A percentile compares a stretch with the other conserved stretches of the same genome.
phyloP scores from a whole-genome alignment of 2,329 filamentous ascomycete genomes.

The Ascomycota sp. region DNA sequence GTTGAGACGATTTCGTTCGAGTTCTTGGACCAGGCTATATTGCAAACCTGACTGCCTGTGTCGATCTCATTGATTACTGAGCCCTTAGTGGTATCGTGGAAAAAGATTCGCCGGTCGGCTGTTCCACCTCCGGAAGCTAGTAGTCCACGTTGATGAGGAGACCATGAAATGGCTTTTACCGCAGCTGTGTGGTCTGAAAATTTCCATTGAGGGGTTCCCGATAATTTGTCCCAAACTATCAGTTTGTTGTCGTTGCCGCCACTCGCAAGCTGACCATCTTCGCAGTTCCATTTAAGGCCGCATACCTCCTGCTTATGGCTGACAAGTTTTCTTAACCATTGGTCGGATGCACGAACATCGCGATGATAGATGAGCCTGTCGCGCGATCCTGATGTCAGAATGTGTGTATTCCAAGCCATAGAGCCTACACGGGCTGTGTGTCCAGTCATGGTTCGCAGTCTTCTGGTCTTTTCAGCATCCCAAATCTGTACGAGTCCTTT shows the following conservation, averaged over 20 bases:
- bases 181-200: slow-evolving; percentile 90
- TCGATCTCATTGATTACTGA: slow-evolving; percentile 71
- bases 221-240: slow-evolving; percentile 94
- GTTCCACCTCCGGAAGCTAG: slow-evolving; percentile 93
- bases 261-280: slow-evolving; percentile 84
- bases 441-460: slow-evolving; percentile 87
- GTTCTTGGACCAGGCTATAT: slow-evolving; percentile 91
- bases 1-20: slow-evolving; percentile 95
- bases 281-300: slow-evolving; percentile 89
- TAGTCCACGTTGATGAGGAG: slow-evolving; percentile 80
- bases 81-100: slow-evolving; percentile 87
- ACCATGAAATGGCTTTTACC: slow-evolving; percentile 96
- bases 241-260: slow-evolving; percentile 98
- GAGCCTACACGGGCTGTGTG: slow-evolving; percentile 86
- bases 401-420: slow-evolving; percentile 94
- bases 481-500: slow-evolving; percentile 94
- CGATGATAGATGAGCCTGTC: slow-evolving; percentile 90
- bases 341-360: slow-evolving; percentile 80
- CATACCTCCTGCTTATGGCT: slow-evolving; percentile 98
- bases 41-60: slow-evolving; percentile 97
- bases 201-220: slow-evolving; percentile 79
- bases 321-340: slow-evolving; percentile 68
- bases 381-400: slow-evolving; percentile 83
- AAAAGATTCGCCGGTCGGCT: slow-evolving; percentile 88
- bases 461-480: slow-evolving; percentile 74